A percentile compares a stretch with the other conserved stretches of the same genome.
Conservation (phyloP, 163 green algal species). For the Chlamydomonas reinhardtii region DNA sequence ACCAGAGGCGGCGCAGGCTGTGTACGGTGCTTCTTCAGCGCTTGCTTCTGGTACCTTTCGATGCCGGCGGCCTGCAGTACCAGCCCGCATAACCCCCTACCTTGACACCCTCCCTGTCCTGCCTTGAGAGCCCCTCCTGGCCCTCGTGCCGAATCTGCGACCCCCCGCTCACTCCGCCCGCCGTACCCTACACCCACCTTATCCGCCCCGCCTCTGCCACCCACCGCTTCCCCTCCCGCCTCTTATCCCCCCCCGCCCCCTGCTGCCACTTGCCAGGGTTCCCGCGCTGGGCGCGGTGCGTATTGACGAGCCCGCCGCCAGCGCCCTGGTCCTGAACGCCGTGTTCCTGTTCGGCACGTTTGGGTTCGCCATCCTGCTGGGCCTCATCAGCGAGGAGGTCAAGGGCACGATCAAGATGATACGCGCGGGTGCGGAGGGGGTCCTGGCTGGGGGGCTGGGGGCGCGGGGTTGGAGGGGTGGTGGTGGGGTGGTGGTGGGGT, state of each 20-base stretch:
- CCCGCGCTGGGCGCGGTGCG: constrained; percentile 39
- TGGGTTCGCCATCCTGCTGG: constrained; percentile 45
- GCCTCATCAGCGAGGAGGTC: constrained; percentile 41
- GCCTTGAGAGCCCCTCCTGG: too few relatives aligned
- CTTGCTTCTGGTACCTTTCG: too few relatives aligned
- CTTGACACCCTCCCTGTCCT: too few relatives aligned
- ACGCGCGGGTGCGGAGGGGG: constrained; percentile 6
- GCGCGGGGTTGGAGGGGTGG: not conserved
- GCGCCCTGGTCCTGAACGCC: constrained; percentile 26
- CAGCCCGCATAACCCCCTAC: too few relatives aligned
- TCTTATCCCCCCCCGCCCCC: not conserved
- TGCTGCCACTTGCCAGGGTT: not conserved
- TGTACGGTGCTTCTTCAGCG: too few relatives aligned
- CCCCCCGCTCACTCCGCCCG: too few relatives aligned
- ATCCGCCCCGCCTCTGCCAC: too few relatives aligned
- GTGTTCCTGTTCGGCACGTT: constrained; percentile 50
- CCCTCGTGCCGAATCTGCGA: too few relatives aligned
- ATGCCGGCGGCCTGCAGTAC: too few relatives aligned
- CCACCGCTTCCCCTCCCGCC: too few relatives aligned
- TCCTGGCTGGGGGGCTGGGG: not conserved
- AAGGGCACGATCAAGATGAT: constrained; percentile 40
- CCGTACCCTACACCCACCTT: too few relatives aligned
- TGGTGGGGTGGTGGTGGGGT: not conserved
- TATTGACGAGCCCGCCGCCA: constrained; percentile 33
- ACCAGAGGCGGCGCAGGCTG: too few relatives aligned